These are phyloP conservation scores for Rhodotorula sp. DNA, from an alignment of 1,284 basidiomycete genomes.

Conservation along the genomic window DNA sequence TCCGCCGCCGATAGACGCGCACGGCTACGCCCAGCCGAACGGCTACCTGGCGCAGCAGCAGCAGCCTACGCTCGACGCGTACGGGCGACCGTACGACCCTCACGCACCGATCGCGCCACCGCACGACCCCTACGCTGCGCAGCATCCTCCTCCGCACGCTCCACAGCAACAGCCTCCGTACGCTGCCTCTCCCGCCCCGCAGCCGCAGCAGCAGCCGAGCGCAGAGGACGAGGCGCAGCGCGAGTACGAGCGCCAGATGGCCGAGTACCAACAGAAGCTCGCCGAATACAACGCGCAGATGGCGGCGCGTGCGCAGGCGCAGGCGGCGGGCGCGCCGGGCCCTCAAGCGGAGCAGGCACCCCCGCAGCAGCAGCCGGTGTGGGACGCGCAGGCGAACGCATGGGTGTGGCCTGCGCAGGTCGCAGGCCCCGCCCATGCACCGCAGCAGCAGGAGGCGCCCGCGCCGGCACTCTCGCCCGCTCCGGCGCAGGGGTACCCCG, in stretches of 20 bases:
- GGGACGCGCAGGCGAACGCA: slow-evolving; percentile 23
- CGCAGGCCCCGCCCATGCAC: not conserved
- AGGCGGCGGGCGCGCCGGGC: not conserved
- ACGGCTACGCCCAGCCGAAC: slow-evolving; percentile 5
- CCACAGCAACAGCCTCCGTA: not conserved
- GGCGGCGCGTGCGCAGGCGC: slow-evolving; percentile 8
- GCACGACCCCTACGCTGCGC: slow-evolving; percentile 1
- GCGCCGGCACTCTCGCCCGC: not conserved
- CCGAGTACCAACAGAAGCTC: slow-evolving; percentile 33
- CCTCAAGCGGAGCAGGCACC: not conserved
- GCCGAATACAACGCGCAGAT: slow-evolving; percentile 32
- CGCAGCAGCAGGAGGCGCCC: not conserved
- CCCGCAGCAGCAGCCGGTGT: slow-evolving; percentile 24
- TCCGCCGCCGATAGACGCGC: not conserved
- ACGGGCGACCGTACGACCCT: not conserved
- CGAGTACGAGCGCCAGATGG: slow-evolving; percentile 35
- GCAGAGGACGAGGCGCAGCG: slow-evolving; percentile 25
- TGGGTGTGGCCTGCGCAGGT: slow-evolving; percentile 31
- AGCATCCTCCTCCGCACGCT: not conserved
- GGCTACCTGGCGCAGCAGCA: slow-evolving; percentile 12
- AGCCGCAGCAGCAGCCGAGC: slow-evolving; percentile 8
- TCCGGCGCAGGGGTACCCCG: slow-evolving; percentile 1
- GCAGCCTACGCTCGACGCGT: slow-evolving; percentile 4
- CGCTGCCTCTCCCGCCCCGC: slow-evolving; percentile 4
- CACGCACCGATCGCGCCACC: slow-evolving; percentile 4